Evolutionary conservation across 176 grass and related monocot genomes (phyloP), one percentile per base, ranked within the genome.

Genomic region (Oryza coarctata): DNA sequence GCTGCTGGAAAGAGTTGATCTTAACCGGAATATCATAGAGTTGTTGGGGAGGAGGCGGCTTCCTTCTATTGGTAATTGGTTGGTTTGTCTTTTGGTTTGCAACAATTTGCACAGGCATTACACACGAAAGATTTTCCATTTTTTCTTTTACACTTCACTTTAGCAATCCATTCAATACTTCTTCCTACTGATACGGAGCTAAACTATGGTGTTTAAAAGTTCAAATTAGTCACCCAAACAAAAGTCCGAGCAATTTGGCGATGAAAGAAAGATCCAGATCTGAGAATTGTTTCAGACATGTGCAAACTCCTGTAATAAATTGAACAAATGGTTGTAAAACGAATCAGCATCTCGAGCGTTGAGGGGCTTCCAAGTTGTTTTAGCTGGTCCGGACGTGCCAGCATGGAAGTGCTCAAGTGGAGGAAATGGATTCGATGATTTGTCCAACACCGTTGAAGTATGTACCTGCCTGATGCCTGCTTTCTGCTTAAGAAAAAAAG

Each of bases 81-180:
- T 74, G 25, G 5, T 70, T 85, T 63, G 32, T 39, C 14, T 68
- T 76, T 77, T 84, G 63, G 20, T 77, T 70, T 77, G 65, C 63
- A 70, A 85, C 74, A 84, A 32, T 30, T 76, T 31, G 30, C 25
- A 32, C 33, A 69, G 63, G 63, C 45, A 15, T 32, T 44, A 30
- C 35, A 67, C 44, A 23, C 43, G 0, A 70, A 15, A 76, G 39
- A 68, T 76, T 11, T 57, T 31, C 9, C 2, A 3, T 69, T 68
- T 76, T 84, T 29, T 74, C 5, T 45, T 11, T 0, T 32, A 23
- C 23, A 12, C 60, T 14, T 15, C 44, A 34, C 20, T 31, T 39
- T 9, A 17, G 2, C 64, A 44, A 25, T 61, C 34, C 23, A 43
- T 55, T 68, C 6, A 36, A 38, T 55, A 12, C 7, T 52, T 65